A percentile compares a stretch with the other conserved stretches of the same genome.
Conservation (phyloP, 148 eudicot species). For the Tetragonia tetragonoides region DNA sequence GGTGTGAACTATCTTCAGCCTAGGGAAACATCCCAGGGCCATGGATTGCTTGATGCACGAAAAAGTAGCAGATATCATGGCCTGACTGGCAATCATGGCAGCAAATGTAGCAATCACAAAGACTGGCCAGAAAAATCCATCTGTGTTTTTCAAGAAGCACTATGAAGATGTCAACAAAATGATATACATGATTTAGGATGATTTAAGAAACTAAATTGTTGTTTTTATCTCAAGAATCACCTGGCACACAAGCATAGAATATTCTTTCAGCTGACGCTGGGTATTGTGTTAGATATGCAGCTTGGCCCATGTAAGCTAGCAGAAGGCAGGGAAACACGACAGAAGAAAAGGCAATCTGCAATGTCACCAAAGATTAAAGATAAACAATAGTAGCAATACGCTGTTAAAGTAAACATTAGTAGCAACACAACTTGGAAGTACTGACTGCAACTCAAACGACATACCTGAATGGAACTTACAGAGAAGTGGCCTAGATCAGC, state of each 20-base stretch:
- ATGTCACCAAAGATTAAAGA: conserved; percentile 9
- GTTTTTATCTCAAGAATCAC: conserved; percentile 28
- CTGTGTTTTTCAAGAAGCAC: conserved; percentile 37
- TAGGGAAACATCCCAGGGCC: conserved; percentile 94
- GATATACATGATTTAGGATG: background rate
- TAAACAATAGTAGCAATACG: background rate
- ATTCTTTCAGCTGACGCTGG: conserved; percentile 54
- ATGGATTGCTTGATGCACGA: conserved; percentile 85
- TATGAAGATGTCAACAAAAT: background rate
- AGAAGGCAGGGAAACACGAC: conserved; percentile 96
- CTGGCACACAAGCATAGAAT: conserved; percentile 86
- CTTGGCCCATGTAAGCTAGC: conserved; percentile 97
- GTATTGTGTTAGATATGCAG: conserved; percentile 62
- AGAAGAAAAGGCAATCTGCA: conserved; percentile 82
- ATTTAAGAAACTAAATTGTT: background rate
- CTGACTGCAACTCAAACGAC: conserved; percentile 15
- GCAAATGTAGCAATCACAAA: conserved; percentile 89
- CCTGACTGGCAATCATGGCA: conserved; percentile 94
- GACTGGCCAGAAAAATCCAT: conserved; percentile 82
- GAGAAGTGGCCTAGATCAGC: conserved; percentile 98
- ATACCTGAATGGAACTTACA: conserved; percentile 84
- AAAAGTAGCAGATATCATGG: conserved; percentile 98
- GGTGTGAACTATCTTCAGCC: conserved; percentile 88
- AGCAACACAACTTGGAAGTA: conserved; percentile 6
- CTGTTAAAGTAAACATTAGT: background rate